Conservation (phyloP, 2,329 filamentous ascomycete species). For the Stachybotrys chartarum region DNA sequence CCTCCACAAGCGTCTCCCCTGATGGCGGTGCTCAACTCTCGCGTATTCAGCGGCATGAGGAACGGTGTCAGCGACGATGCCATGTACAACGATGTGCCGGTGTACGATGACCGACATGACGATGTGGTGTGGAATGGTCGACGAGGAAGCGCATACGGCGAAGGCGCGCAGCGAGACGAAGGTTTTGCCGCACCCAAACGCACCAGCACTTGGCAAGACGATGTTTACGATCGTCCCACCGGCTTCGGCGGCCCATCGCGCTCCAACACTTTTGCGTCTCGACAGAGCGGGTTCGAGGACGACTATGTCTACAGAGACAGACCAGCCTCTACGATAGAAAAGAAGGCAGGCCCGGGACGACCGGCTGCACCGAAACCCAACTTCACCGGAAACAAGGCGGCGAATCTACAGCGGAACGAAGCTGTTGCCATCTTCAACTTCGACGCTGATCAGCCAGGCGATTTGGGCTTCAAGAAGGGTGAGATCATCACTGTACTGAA, state of each 20-base stretch:
- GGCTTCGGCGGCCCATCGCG: slow-evolving; percentile 32
- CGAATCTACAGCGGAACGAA: slow-evolving; percentile 62
- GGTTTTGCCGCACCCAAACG: slow-evolving; percentile 52
- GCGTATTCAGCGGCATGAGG: slow-evolving; percentile 67
- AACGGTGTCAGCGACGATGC: slow-evolving; percentile 41
- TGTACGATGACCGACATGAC: slow-evolving; percentile 70
- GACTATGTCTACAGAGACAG: slow-evolving; percentile 50
- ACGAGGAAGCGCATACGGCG: slow-evolving; percentile 62
- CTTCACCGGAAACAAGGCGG: slow-evolving; percentile 51
- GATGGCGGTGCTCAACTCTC: slow-evolving; percentile 76
- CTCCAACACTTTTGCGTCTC: slow-evolving; percentile 43
- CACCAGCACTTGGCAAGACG: slow-evolving; percentile 67
- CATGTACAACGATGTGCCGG: slow-evolving; percentile 91
- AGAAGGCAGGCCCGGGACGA: slow-evolving; percentile 57
- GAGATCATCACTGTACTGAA: slow-evolving; percentile 93
- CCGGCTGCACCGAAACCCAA: slow-evolving; percentile 87
- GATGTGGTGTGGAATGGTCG: slow-evolving; percentile 78
- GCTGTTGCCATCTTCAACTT: slow-evolving; percentile 90
- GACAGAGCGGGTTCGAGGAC: slow-evolving; percentile 31
- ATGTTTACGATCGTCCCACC: slow-evolving; percentile 59
- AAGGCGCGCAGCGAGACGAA: slow-evolving; percentile 43
- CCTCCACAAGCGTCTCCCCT: slow-evolving; percentile 79
- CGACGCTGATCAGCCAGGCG: slow-evolving; percentile 86
- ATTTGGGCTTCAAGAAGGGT: slow-evolving; percentile 94
- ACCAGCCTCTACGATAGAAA: slow-evolving; percentile 21